Percentiles rank a stretch among this genome's conserved stretches.
Conservation (phyloP, 345 rosid genomes). For the Alliaria petiolata region DNA sequence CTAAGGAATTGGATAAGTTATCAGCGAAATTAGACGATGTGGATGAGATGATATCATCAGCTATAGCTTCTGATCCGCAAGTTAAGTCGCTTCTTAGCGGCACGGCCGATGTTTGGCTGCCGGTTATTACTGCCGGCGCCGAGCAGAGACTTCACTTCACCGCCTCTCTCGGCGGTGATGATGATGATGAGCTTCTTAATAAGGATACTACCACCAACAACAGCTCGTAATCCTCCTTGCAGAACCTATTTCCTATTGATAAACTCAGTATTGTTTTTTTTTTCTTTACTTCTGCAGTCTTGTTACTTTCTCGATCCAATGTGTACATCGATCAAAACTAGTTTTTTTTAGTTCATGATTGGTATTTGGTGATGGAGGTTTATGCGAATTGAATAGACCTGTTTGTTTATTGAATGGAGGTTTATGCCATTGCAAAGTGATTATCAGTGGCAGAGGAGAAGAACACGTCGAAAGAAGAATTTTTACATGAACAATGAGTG, state of each 20-base stretch:
- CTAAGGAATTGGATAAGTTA: conserved; percentile 73
- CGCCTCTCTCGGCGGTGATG: conserved; percentile 30
- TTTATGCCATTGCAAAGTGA: too few species aligned
- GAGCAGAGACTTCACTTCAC: conserved; percentile 67
- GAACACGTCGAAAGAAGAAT: too few species aligned
- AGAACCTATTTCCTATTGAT: background rate
- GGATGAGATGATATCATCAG: conserved; percentile 79
- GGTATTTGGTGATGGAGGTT: background rate
- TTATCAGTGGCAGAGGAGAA: too few species aligned
- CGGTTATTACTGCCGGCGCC: conserved; percentile 75
- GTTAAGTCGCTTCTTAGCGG: conserved; percentile 69
- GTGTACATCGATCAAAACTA: background rate
- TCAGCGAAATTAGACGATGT: conserved; percentile 74
- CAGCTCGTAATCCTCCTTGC: conserved; percentile 2
- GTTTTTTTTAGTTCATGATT: background rate
- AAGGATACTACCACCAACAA: conserved; percentile 2
- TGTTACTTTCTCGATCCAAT: background rate
- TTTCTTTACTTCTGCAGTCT: background rate
- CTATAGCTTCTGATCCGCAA: conserved; percentile 67
- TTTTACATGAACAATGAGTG: too few species aligned
- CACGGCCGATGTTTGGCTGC: conserved; percentile 80
- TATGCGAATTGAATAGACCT: background rate
- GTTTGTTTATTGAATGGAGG: too few species aligned
- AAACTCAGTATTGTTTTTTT: background rate
- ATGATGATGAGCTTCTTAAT: background rate